Percentiles rank a stretch among this genome's conserved stretches.
These are phyloP conservation scores for Kandelia obovata DNA, from an alignment of 345 rosid genomes.

Conservation along the genomic window DNA sequence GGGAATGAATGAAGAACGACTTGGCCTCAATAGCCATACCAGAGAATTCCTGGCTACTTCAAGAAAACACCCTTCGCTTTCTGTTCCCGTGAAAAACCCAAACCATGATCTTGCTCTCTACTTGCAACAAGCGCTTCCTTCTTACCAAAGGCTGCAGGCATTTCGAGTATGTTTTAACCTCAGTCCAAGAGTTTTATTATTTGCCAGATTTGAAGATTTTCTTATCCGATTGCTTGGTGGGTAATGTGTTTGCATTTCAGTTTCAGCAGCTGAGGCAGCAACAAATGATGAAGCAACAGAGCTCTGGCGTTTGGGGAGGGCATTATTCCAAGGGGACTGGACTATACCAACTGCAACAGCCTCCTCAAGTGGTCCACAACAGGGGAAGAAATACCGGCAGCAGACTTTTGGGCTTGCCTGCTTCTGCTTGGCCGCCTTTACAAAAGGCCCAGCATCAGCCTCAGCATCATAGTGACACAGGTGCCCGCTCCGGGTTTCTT, in stretches of 20 bases:
- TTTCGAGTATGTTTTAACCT: slow-evolving; percentile 36
- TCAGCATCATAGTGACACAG: slow-evolving; percentile 30
- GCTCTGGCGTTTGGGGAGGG: slow-evolving; percentile 25
- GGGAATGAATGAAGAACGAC: slow-evolving; percentile 6
- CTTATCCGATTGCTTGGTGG: neutral
- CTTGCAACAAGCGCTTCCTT: slow-evolving; percentile 35
- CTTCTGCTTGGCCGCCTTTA: slow-evolving; percentile 60
- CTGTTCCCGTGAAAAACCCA: slow-evolving; percentile 28
- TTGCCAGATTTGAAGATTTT: neutral
- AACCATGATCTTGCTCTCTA: slow-evolving; percentile 25
- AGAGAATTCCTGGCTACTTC: slow-evolving; percentile 26
- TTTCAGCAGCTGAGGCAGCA: slow-evolving; percentile 57
- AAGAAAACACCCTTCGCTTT: slow-evolving; percentile 23
- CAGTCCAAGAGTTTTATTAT: neutral
- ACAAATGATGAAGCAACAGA: slow-evolving; percentile 39
- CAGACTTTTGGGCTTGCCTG: slow-evolving; percentile 34
- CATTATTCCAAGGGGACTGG: slow-evolving; percentile 19
- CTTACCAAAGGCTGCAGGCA: slow-evolving; percentile 52
- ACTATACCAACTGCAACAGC: neutral
- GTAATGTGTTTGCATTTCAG: slow-evolving; percentile 21
- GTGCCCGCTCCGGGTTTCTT: slow-evolving; percentile 55
- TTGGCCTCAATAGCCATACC: neutral
- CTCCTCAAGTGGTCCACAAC: slow-evolving; percentile 6
- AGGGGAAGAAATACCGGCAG: slow-evolving; percentile 1
- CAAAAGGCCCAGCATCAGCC: slow-evolving; percentile 30